Evolutionary conservation across 768 basidiomycete genomes (phyloP), one percentile per base, ranked within the genome.

Genomic region (Agaricus bisporus): DNA sequence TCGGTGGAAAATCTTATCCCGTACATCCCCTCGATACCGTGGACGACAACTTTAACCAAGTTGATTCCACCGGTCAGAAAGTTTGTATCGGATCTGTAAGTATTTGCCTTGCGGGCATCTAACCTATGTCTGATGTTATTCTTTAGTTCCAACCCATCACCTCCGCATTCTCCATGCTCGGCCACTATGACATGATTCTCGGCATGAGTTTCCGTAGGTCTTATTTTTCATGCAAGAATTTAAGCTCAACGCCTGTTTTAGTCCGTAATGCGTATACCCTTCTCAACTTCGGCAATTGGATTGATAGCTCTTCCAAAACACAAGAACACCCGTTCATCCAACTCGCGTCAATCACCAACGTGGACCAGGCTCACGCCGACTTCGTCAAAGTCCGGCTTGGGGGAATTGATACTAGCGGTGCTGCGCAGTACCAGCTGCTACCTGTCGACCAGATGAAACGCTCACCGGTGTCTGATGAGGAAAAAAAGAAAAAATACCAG

Each of bases 141-240:
- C 5, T 39, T 36, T 59, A 88, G 80, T 91, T 88, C 75, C 89
- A 91, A 74, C 89, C 88, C 2, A 87, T 90, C 58, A 87, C 88
- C 12, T 80, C 82, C 3, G 86, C 88, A 4, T 88, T 90, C 69
- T 84, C 85, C 70, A 58, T 88, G 39, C 76, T 87, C 25, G 85
- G 87, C 58, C 76, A 85, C 63, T 91, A 87, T 58, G 88, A 91
- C 60, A 83, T 90, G 75, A 88, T 91, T 60, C 75, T 90, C 46
- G 88, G 88, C 58, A 88, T 89, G 86, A 78, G 77, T 50, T 88
- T 91, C 71, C 53, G 88, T 90, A 67, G 60, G 86, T 37, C 7
- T 36, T 41, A 36, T 32, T 26, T 8, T 47, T 28, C 17, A 2
- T 15, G 15, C 29, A 36, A 37, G 9, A n/a, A 20, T 11, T 49